Base-by-base conservation (phyloP, 257 asterid species). In the Avicennia marina region DNA sequence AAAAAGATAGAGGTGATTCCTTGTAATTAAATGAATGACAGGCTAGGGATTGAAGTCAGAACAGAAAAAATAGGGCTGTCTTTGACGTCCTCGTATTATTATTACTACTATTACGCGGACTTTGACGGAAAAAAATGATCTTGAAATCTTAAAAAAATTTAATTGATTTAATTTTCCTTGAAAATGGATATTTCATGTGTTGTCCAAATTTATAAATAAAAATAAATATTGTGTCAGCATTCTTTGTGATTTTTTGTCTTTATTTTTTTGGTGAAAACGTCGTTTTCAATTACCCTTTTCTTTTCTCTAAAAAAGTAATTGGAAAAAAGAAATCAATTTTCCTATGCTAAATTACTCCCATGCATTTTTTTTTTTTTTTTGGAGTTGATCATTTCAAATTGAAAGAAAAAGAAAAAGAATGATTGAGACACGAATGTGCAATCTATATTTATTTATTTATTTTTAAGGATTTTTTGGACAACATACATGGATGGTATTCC, bases 1-100 rank as follows among this genome's bases (percentile, higher is more conserved):
- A 63, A 67, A 62, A 63, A 52, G 60, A 52, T 53, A 1, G 31
- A 4, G 63, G 40, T 57, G 70, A 66, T 67, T 51, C 71, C 56
- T 19, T 38, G 2, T 31, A 31, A 59, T 32, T 41, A 58, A 52
- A 62, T 70, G 47, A 49, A 58, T 45, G 54, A 31, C 63, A 13
- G 51, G 52, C 48, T 11, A 43, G 24, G 15, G n/a, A 17, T 19
- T 56, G 65, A 49, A 51, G 54, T 31, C 60, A 57, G 48, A 40
- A 56, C 44, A 49, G 22, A 34, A 32, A 48, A 43, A 25, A 34
- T 25, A n/a, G 70, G 60, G 68, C 19, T 58, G 73, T 57, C 68
- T 39, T 38, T 42, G n/a, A n/a, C n/a, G 27, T 67, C 58, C 31
- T 52, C 47, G 43, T 2, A 44, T 26, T 29, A 10, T 24, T 21